Conservation (phyloP, 2,329 filamentous ascomycete genomes). For the Colletotrichum salicis region DNA sequence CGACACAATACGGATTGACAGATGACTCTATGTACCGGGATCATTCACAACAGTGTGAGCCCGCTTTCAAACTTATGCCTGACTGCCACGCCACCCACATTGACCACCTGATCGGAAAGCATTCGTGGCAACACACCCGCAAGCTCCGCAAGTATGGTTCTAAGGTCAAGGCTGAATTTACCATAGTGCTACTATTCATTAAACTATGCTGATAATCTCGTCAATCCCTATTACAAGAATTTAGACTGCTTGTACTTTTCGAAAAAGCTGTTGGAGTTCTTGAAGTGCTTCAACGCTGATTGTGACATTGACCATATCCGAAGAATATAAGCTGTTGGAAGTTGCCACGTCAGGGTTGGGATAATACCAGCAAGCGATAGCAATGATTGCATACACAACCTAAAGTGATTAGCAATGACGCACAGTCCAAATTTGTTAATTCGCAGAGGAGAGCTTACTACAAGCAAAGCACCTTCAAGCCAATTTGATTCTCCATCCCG, state of each 20-base stretch:
- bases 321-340: conserved; percentile 42
- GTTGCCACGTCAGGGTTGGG: conserved; percentile 53
- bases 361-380: conserved; percentile 57
- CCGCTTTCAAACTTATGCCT: too few species aligned
- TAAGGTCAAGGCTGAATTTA: too few species aligned
- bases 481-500: conserved; percentile 81
- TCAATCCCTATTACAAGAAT: too few species aligned
- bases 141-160: too few species aligned
- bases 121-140: too few species aligned
- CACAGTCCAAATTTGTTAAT: too few species aligned
- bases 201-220: too few species aligned
- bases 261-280: conserved; percentile 42
- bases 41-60: neutral
- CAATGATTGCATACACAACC: conserved; percentile 56
- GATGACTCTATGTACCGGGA: neutral
- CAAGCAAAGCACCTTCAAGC: conserved; percentile 76
- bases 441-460: conserved; percentile 53
- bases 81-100: too few species aligned
- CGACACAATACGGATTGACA: neutral
- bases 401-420: conserved; percentile 23
- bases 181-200: too few species aligned
- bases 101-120: too few species aligned
- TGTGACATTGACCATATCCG: conserved; percentile 41
- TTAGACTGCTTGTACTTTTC: conserved; percentile 2
- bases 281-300: conserved; percentile 44